phyloP scores from a whole-genome alignment of 257 asterid genomes.

The Ballota nigra region DNA sequence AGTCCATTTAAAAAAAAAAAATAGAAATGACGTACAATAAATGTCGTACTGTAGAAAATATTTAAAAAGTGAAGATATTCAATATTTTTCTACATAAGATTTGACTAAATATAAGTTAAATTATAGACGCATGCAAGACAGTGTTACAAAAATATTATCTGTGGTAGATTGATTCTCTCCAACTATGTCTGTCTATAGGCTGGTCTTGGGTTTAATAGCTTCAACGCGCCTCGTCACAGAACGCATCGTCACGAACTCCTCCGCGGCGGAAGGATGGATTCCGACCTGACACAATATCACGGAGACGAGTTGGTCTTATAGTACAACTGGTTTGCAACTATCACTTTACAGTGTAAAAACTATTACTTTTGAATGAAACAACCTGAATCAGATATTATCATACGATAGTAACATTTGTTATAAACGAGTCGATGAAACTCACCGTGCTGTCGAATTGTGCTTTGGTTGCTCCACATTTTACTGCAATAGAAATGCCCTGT shows the following conservation, averaged over 20 bases:
- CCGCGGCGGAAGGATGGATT: conserved; percentile 88
- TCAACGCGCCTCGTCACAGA: conserved; percentile 54
- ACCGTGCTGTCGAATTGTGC: conserved; percentile 88
- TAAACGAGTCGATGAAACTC: conserved; percentile 27
- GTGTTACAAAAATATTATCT: background rate
- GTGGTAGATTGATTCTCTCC: background rate
- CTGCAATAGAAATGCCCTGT: conserved; percentile 83
- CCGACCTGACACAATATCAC: conserved; percentile 53
- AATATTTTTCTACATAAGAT: background rate
- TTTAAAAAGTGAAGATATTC: background rate
- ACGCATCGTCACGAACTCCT: conserved; percentile 88
- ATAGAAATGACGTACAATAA: background rate
- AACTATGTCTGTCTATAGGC: conserved; percentile 23
- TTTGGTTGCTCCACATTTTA: conserved; percentile 96
- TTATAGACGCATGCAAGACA: background rate
- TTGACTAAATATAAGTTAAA: background rate
- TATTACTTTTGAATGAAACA: background rate
- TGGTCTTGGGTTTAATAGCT: conserved; percentile 55
- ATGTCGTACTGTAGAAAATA: background rate
- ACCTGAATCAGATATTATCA: background rate
- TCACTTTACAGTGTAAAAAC: too few relatives aligned
- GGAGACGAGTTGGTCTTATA: background rate
- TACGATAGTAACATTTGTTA: background rate
- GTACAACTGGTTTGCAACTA: background rate
- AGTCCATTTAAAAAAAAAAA: background rate